Evolutionary conservation across 2,329 filamentous ascomycete genomes (phyloP).

Genomic region (Aureobasidium vineae): DNA sequence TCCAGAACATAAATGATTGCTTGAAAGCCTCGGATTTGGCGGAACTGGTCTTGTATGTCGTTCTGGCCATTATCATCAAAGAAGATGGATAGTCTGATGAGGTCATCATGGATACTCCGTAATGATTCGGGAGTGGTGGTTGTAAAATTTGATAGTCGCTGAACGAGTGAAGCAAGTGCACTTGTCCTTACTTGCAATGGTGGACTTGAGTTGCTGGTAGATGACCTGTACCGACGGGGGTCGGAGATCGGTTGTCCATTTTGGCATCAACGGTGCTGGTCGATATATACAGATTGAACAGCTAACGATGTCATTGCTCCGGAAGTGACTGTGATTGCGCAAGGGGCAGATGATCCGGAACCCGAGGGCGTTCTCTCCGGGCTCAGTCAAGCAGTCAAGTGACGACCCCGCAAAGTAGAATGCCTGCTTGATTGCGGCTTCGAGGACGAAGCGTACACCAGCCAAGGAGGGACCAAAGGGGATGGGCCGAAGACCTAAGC

Average conservation of each 20-base stretch:
- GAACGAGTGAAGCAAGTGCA: slow-evolving; percentile 25
- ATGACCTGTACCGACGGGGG: slow-evolving; percentile 28
- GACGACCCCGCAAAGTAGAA: slow-evolving; percentile 18
- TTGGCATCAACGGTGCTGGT: slow-evolving; percentile 19
- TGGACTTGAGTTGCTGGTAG: slow-evolving; percentile 27
- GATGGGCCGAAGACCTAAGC: slow-evolving; percentile 1
- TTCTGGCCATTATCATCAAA: slow-evolving; percentile 25
- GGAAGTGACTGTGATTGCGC: slow-evolving; percentile 10
- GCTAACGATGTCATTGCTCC: slow-evolving; percentile 26
- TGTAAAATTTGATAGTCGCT: slow-evolving; percentile 23
- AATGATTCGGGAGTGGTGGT: slow-evolving; percentile 11
- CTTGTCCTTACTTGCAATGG: slow-evolving; percentile 25
- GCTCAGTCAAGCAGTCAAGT: slow-evolving; percentile 12
- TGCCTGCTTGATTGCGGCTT: slow-evolving; percentile 12
- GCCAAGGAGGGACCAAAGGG: slow-evolving; percentile 11
- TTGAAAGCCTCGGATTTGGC: slow-evolving; percentile 76
- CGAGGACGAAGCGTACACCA: slow-evolving; percentile 1
- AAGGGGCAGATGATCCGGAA: slow-evolving; percentile 12
- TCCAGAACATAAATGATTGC: slow-evolving; percentile 67
- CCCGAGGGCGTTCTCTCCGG: slow-evolving; percentile 21
- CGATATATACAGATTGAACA: slow-evolving; percentile 18
- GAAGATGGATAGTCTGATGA: slow-evolving; percentile 19
- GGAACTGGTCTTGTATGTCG: slow-evolving; percentile 67
- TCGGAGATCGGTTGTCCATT: slow-evolving; percentile 18
- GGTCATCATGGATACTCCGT: slow-evolving; percentile 23